Conservation (phyloP, 768 basidiomycete species). For the Auricularia sp. region DNA sequence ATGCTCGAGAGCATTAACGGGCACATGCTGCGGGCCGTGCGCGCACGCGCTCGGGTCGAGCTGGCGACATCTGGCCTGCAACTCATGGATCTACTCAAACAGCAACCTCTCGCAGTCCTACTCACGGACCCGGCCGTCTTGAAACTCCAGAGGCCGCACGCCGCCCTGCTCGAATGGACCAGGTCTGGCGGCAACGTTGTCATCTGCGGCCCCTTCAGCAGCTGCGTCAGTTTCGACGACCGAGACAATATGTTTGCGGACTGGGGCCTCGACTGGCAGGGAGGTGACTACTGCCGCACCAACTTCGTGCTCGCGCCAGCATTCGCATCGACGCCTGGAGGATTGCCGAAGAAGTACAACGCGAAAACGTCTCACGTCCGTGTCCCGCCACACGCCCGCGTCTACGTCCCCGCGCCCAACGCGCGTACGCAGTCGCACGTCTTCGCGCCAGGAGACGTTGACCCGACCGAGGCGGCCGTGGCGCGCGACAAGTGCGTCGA, state of each 20-base stretch:
- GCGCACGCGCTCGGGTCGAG: background rate
- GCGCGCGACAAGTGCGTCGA: conserved; percentile 17
- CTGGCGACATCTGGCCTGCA: background rate
- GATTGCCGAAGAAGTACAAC: conserved; percentile 19
- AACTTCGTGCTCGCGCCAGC: conserved; percentile 26
- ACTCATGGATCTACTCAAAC: background rate
- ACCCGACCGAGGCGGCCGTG: conserved; percentile 20
- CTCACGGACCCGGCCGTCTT: conserved; percentile 29
- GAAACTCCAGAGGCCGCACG: conserved; percentile 15
- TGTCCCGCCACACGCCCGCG: conserved; percentile 20
- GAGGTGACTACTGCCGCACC: conserved; percentile 31
- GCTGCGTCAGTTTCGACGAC: conserved; percentile 15
- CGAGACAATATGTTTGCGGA: conserved; percentile 16
- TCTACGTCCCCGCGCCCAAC: conserved; percentile 22
- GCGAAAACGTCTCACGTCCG: conserved; percentile 34
- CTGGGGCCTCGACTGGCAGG: conserved; percentile 29
- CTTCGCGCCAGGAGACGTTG: conserved; percentile 10
- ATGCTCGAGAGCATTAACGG: background rate
- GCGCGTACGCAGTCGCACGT: conserved; percentile 16
- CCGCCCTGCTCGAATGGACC: conserved; percentile 28
- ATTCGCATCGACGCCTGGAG: background rate
- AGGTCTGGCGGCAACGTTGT: conserved; percentile 31
- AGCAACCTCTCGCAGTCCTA: conserved; percentile 19
- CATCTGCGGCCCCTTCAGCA: conserved; percentile 27
- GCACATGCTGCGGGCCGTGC: background rate